Evolutionary conservation across 148 eudicot genomes (phyloP).

Genomic region (Arctostaphylos glauca): DNA sequence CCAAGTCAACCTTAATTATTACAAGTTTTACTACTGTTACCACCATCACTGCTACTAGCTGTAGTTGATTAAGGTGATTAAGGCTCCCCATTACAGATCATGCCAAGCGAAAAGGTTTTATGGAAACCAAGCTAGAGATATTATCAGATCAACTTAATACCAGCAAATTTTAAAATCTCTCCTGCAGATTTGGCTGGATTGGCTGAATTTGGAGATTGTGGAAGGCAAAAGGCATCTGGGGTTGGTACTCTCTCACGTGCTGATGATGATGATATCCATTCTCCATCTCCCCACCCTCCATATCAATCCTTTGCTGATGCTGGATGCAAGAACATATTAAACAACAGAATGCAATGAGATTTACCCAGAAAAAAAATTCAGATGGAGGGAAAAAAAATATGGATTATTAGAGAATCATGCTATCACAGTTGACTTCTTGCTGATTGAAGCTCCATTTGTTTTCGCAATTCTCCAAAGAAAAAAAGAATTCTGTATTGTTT

Average conservation of each 20-base stretch:
- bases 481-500: too few species aligned
- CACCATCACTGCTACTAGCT: background rate
- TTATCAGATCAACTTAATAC: background rate
- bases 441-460: background rate
- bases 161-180: slow-evolving; percentile 20
- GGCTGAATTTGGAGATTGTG: slow-evolving; percentile 36
- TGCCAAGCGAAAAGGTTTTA: too few species aligned
- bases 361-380: background rate
- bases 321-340: background rate
- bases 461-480: background rate
- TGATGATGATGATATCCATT: slow-evolving; percentile 22
- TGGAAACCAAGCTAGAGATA: background rate
- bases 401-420: background rate
- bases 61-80: background rate
- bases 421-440: background rate
- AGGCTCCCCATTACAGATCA: background rate
- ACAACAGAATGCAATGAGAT: background rate
- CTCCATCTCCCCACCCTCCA: slow-evolving; percentile 23
- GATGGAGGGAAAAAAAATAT: background rate
- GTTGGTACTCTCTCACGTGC: slow-evolving; percentile 19
- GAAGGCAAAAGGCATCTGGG: slow-evolving; percentile 28
- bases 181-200: slow-evolving; percentile 36
- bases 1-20: background rate
- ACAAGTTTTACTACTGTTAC: background rate
- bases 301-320: slow-evolving; percentile 22